Conservation (phyloP, 2,329 filamentous ascomycete species). For the Colletotrichum falcatum region DNA sequence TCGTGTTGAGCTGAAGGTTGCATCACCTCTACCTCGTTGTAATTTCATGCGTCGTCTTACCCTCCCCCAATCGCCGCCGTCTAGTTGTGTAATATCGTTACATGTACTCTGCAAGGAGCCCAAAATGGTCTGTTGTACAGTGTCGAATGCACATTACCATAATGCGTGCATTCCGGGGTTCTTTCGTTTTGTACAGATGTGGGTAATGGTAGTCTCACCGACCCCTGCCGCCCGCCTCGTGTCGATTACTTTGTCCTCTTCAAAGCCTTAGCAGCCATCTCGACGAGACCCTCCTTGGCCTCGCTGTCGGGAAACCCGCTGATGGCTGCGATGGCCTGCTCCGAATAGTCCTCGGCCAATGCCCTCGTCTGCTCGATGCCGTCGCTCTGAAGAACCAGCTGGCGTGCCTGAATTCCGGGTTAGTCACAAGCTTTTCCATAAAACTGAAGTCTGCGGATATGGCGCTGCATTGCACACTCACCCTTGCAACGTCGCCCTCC, state of each 20-base stretch:
- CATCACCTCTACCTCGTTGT: constrained; percentile 11
- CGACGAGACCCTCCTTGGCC: constrained; percentile 88
- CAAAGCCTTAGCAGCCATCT: constrained; percentile 95
- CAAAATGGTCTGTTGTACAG: constrained; percentile 38
- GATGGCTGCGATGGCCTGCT: constrained; percentile 89
- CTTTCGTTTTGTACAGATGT: constrained; percentile 32
- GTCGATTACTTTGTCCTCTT: constrained; percentile 80
- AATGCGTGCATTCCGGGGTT: constrained; percentile 35
- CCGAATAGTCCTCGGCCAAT: constrained; percentile 89
- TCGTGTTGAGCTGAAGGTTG: constrained; percentile 37
- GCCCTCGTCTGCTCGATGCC: constrained; percentile 93
- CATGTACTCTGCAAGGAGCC: constrained; percentile 38
- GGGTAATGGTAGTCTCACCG: neutral
- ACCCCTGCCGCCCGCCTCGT: neutral
- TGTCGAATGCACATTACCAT: constrained; percentile 35
- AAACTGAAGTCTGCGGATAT: constrained; percentile 3
- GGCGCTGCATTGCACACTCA: constrained; percentile 59
- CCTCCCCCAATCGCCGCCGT: constrained; percentile 23
- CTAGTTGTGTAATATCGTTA: constrained; percentile 42
- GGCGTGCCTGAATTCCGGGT: constrained; percentile 74
- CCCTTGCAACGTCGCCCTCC: constrained; percentile 86
- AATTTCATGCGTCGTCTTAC: neutral
- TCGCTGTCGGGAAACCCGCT: constrained; percentile 90
- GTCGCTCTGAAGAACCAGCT: constrained; percentile 84
- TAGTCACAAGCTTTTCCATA: constrained; percentile 30